Evolutionary conservation across 805 yeast genomes (phyloP).

Genomic region (Teunomyces lycoperdinae): DNA sequence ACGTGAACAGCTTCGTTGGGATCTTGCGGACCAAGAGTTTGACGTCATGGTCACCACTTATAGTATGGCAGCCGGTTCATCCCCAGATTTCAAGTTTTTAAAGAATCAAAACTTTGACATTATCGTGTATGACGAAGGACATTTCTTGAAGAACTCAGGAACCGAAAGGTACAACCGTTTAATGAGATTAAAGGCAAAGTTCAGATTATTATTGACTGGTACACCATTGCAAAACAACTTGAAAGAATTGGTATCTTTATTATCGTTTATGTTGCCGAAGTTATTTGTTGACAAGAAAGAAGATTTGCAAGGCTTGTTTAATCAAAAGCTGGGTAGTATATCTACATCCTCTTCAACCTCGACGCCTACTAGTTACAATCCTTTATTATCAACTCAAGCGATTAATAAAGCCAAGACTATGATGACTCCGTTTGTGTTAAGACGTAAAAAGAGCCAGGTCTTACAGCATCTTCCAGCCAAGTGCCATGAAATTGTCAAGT

Average conservation of each 20-base stretch:
- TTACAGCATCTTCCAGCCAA: conserved; percentile 85
- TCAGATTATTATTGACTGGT: conserved; percentile 87
- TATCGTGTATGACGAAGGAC: conserved; percentile 96
- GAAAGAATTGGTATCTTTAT: conserved; percentile 81
- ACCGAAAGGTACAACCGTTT: conserved; percentile 85
- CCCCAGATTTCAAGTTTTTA: conserved; percentile 77
- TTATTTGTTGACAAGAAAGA: conserved; percentile 79
- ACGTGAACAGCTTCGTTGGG: conserved; percentile 79
- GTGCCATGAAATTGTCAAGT: conserved; percentile 57
- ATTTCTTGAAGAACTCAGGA: conserved; percentile 85
- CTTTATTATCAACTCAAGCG: conserved; percentile 85
- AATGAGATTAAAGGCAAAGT: conserved; percentile 80
- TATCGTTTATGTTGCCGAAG: conserved; percentile 86
- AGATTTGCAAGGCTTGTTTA: conserved; percentile 77
- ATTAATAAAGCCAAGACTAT: conserved; percentile 90
- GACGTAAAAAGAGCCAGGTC: conserved; percentile 91
- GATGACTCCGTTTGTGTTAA: conserved; percentile 96
- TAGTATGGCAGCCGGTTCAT: conserved; percentile 83
- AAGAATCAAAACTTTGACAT: conserved; percentile 75
- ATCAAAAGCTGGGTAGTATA: conserved; percentile 78
- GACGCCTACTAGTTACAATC: conserved; percentile 55
- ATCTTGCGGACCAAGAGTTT: conserved; percentile 54
- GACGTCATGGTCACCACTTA: conserved; percentile 96
- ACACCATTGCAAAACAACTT: conserved; percentile 95
- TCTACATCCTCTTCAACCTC: conserved; percentile 29